Percentiles rank a stretch among this genome's conserved stretches.
Evolutionary conservation across 208 protist genomes (phyloP).

Genomic region (Trypanosoma cruzi): DNA sequence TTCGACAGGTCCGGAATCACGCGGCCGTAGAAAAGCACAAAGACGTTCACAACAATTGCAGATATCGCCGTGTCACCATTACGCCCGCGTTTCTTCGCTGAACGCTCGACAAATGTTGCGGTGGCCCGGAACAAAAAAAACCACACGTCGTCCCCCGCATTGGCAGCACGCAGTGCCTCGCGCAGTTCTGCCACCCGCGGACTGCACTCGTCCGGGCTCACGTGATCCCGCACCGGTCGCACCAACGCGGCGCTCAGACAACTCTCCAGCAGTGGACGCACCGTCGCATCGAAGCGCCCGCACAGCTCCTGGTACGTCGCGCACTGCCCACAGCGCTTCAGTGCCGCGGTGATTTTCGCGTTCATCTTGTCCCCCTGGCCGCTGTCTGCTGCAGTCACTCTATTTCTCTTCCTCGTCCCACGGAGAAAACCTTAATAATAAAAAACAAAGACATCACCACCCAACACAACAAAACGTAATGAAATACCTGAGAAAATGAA

Average conservation of each 20-base stretch:
- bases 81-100: slow-evolving; percentile 49
- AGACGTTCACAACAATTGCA: slow-evolving; percentile 60
- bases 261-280: slow-evolving; percentile 50
- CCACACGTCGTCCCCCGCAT: slow-evolving; percentile 75
- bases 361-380: slow-evolving; percentile 28
- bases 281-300: slow-evolving; percentile 27
- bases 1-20: slow-evolving; percentile 48
- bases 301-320: slow-evolving; percentile 31
- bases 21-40: slow-evolving; percentile 74
- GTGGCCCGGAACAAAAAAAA: slow-evolving; percentile 62
- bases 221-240: slow-evolving; percentile 58
- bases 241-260: slow-evolving; percentile 42
- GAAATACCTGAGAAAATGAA: background rate
- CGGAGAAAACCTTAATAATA: background rate
- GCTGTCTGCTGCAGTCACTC: background rate
- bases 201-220: slow-evolving; percentile 70
- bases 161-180: slow-evolving; percentile 33
- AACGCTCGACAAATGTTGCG: slow-evolving; percentile 50
- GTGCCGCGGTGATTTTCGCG: slow-evolving; percentile 32
- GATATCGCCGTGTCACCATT: slow-evolving; percentile 10
- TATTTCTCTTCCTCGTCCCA: background rate
- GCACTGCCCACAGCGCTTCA: slow-evolving; percentile 26
- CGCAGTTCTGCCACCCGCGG: slow-evolving; percentile 52
- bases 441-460: background rate
- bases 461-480: background rate